phyloP scores from a whole-genome alignment of 352 stramenopile species.

The Phytopythium ostracodes region DNA sequence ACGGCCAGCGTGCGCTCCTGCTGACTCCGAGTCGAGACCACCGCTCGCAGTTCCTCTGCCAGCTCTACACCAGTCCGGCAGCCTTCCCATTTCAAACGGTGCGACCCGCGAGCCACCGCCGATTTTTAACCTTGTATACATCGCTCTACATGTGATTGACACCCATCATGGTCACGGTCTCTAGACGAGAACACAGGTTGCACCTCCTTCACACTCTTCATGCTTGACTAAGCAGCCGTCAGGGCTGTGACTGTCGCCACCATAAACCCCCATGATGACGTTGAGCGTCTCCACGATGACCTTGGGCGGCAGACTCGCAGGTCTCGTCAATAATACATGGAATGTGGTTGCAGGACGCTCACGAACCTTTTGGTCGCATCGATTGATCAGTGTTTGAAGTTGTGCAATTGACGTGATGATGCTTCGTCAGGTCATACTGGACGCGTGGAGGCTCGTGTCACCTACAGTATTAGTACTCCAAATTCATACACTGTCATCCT shows the following conservation, averaged over 20 bases:
- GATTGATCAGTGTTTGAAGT: not conserved
- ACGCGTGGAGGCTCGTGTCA: not conserved
- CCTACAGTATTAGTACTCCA: not conserved
- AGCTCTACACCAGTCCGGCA: too few species aligned
- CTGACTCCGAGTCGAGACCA: constrained; percentile 8
- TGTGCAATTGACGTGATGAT: not conserved
- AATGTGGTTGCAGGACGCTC: too few species aligned
- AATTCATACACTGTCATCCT: not conserved
- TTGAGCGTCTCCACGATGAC: not conserved
- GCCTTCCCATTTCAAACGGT: too few species aligned
- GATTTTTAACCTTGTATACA: not conserved
- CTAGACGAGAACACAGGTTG: too few species aligned
- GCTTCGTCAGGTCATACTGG: not conserved
- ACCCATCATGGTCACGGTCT: not conserved
- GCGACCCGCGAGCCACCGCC: too few species aligned
- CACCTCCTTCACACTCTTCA: not conserved
- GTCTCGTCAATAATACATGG: too few species aligned
- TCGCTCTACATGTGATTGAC: not conserved
- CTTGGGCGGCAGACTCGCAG: too few species aligned
- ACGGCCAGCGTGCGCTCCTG: constrained; percentile 42
- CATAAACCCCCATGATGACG: not conserved
- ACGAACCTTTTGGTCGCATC: not conserved
- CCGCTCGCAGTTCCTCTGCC: too few species aligned
- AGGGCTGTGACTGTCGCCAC: too few species aligned
- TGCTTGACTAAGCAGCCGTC: too few species aligned